Conservation (phyloP, 164 flowering plant species). For the Macadamia integrifolia region DNA sequence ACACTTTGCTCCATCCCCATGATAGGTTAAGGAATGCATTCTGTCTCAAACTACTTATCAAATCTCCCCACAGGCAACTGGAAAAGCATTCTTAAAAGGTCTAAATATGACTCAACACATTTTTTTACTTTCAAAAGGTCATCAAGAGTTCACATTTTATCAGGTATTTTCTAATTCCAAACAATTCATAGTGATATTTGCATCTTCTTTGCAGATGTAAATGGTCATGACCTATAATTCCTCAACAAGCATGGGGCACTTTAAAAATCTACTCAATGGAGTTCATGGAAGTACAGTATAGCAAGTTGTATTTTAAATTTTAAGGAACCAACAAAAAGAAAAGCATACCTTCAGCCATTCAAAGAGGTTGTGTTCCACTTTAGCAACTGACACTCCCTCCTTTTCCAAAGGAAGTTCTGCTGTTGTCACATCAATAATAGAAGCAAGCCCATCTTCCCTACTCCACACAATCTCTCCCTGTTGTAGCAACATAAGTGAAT, state of each 20-base stretch:
- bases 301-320: not conserved
- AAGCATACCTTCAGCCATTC: conserved; percentile 89
- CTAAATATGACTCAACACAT: not conserved
- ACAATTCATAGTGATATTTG: not conserved
- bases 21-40: not conserved
- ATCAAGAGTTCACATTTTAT: not conserved
- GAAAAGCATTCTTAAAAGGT: not conserved
- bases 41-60: not conserved
- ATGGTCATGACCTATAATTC: not conserved
- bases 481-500: conserved; percentile 74
- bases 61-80: not conserved
- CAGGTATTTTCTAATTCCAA: not conserved
- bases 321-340: not conserved
- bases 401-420: conserved; percentile 85
- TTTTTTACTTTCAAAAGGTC: not conserved
- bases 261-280: not conserved
- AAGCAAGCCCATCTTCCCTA: conserved; percentile 96
- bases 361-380: conserved; percentile 86
- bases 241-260: not conserved
- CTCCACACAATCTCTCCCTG: conserved; percentile 96
- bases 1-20: too few relatives aligned
- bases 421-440: conserved; percentile 73
- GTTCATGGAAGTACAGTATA: not conserved
- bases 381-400: conserved; percentile 85
- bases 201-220: not conserved